These are phyloP conservation scores for Pythium vanterpoolii DNA, from an alignment of 352 stramenopile species.

Conservation along the genomic window DNA sequence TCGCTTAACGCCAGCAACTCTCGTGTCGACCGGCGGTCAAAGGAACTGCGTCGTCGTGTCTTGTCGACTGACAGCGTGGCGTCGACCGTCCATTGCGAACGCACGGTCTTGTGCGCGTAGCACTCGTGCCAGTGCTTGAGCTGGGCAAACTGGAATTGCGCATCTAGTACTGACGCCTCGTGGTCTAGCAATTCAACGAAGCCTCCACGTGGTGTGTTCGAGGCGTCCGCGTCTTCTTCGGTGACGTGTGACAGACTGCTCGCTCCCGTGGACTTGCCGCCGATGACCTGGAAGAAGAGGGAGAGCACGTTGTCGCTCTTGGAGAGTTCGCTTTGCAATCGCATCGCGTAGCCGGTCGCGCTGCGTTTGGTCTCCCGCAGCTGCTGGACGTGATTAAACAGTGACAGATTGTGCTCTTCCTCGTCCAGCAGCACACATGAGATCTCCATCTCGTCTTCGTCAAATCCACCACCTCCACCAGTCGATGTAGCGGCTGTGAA, in stretches of 20 bases:
- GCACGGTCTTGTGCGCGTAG: slow-evolving; percentile 37
- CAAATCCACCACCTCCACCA: not conserved
- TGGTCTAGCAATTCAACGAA: not conserved
- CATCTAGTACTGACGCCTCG: not conserved
- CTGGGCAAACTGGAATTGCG: slow-evolving; percentile 26
- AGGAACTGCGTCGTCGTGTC: slow-evolving; percentile 13
- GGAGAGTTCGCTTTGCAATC: slow-evolving; percentile 35
- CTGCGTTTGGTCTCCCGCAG: slow-evolving; percentile 16
- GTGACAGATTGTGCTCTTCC: slow-evolving; percentile 45
- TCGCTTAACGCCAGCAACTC: slow-evolving; percentile 3
- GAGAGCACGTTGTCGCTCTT: slow-evolving; percentile 49
- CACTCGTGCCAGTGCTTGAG: slow-evolving; percentile 56
- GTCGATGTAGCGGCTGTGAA: not conserved
- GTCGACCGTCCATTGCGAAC: slow-evolving; percentile 36
- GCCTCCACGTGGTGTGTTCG: not conserved
- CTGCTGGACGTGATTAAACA: slow-evolving; percentile 41
- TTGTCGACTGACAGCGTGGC: not conserved
- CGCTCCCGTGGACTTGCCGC: too few species aligned
- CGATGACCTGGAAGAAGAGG: slow-evolving; percentile 37
- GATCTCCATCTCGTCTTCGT: slow-evolving; percentile 20
- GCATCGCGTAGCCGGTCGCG: slow-evolving; percentile 21
- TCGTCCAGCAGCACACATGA: slow-evolving; percentile 50
- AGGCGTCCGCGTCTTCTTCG: not conserved
- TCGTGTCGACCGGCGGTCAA: slow-evolving; percentile 13
- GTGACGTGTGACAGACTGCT: not conserved